Evolutionary conservation across 2,329 filamentous ascomycete species (phyloP).

Genomic region (Whalleya microplaca): DNA sequence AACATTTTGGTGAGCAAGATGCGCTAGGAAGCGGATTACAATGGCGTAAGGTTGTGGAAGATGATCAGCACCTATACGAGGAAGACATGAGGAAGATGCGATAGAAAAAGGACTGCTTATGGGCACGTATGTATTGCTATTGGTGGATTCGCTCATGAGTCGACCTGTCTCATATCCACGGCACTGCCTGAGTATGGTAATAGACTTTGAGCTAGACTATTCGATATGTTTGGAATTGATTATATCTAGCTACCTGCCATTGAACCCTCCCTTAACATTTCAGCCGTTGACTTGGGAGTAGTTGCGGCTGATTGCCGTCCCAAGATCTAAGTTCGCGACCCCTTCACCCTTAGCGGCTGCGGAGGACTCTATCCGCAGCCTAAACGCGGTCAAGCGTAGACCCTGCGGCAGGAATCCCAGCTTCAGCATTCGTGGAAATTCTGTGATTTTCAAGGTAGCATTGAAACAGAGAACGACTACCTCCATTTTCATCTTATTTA

Average conservation of each 20-base stretch:
- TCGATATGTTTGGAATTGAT: not conserved
- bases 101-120: not conserved
- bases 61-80: not conserved
- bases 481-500: not conserved
- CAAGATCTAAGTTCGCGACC: not conserved
- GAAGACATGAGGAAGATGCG: not conserved
- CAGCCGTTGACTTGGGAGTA: no score
- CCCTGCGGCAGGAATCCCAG: not conserved
- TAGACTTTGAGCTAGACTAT: not conserved
- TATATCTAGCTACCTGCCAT: not conserved
- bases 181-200: not conserved
- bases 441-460: not conserved
- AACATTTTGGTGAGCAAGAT: not conserved
- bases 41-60: not conserved
- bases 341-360: not conserved
- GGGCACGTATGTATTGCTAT: not conserved
- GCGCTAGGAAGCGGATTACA: no score
- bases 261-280: not conserved
- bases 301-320: not conserved
- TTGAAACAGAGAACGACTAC: not conserved
- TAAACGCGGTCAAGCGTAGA: not conserved
- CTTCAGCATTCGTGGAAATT: not conserved
- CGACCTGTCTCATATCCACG: not conserved
- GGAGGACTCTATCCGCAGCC: not conserved
- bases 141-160: not conserved